Base-by-base conservation (phyloP, 805 yeast species). In the Starmerella bombi region DNA sequence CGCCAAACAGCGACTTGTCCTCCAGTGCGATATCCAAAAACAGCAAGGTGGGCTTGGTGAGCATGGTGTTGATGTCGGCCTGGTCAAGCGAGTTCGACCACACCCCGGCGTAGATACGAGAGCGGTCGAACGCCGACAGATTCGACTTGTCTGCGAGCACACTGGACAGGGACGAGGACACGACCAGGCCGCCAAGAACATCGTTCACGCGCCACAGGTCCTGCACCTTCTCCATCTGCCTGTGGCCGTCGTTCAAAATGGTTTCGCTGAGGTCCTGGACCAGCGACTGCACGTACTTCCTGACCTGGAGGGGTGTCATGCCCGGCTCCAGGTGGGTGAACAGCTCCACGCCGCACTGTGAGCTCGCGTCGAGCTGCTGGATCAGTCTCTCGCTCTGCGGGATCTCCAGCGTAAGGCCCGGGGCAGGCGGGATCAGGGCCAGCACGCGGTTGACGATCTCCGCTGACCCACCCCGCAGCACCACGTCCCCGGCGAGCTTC, bases 21-120 rank as follows among this genome's bases (percentile, higher is more conserved):
- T 41, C 43, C n/a, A 10, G 10, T 27, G 35, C 37, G 1, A 74
- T 79, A 54, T 85, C 94, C 25, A 86, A 57, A 15, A 82, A 61
- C 1, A 82, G 55, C 44, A 75, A 73, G 5, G 84, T 56, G 0
- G 94, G 91, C 46, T 77, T 66, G 5, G 69, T 61, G 10, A 84
- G 58, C 6, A 79, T 59, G 2, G 57, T 47, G 37, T 68, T 76
- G 45, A 49, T 47, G 50, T 60, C 58, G 3, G 56, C 46, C 3
- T 60, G 51, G 28, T 75, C 82, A 33, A 67, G 70, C 0, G 88
- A 69, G 50, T 81, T 88, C 3, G 67, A 66, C 96, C 96, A 88
- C 4, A 86, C 55, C 7, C 73, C 67, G 37, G 74, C 67, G 47
- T 83, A 70, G 0, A 80, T 78, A 15, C 63, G 57, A 1, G 78